A percentile compares a stretch with the other conserved stretches of the same genome.
Evolutionary conservation across 2,329 filamentous ascomycete genomes (phyloP).

Genomic region (Microcyclosporella mali): DNA sequence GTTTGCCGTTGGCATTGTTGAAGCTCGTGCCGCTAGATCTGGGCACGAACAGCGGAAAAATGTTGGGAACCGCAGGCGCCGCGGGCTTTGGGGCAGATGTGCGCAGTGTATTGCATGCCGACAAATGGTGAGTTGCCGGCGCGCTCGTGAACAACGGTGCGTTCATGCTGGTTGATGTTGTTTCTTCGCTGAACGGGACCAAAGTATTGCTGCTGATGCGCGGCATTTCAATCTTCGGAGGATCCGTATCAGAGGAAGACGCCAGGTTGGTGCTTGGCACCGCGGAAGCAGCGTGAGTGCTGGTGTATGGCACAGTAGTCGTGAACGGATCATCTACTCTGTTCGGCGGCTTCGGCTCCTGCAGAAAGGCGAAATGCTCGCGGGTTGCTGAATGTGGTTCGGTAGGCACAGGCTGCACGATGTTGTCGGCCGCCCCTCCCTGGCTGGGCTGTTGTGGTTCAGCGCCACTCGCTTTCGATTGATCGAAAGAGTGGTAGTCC

Average conservation of each 20-base stretch:
- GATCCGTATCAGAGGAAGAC: too few species aligned
- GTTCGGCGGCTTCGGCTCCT: not conserved
- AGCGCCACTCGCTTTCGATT: not conserved
- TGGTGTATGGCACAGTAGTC: not conserved
- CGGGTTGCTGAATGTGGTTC: not conserved
- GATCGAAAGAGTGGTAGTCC: not conserved
- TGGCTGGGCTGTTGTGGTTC: not conserved
- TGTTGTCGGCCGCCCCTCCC: not conserved
- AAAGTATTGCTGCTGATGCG: too few species aligned
- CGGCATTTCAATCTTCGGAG: too few species aligned
- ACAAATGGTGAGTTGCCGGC: too few species aligned
- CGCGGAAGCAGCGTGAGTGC: too few species aligned
- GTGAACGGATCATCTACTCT: constrained; percentile 7
- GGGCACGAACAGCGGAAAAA: not conserved
- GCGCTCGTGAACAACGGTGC: too few species aligned
- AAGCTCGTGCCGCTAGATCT: not conserved
- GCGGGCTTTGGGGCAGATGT: not conserved
- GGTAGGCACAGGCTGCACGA: not conserved
- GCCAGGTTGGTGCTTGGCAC: too few species aligned
- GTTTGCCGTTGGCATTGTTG: not conserved
- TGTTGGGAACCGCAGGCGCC: not conserved
- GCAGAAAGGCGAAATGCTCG: not conserved
- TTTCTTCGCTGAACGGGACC: too few species aligned
- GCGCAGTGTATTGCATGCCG: too few species aligned
- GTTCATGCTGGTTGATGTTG: too few species aligned